phyloP scores from a whole-genome alignment of 345 rosid species.

The Eucalyptus tenuipes region DNA sequence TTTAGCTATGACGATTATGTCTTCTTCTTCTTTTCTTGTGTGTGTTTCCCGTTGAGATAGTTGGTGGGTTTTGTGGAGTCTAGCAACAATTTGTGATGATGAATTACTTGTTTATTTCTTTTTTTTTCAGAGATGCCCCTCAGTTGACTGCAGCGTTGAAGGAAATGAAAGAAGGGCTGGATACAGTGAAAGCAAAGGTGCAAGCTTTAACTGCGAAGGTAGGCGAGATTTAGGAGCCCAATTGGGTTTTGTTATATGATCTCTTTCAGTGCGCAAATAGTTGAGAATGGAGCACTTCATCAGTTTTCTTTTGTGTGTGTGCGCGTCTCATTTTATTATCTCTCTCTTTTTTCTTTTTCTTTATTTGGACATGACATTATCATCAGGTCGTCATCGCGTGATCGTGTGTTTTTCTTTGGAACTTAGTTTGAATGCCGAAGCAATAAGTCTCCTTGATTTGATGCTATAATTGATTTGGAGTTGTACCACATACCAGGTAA shows the following conservation, averaged over 20 bases:
- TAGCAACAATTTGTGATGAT: background rate
- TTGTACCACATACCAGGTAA: slow-evolving; percentile 31
- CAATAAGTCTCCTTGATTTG: background rate
- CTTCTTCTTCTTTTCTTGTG: background rate
- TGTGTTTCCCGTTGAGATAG: background rate
- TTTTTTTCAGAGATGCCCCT: slow-evolving; percentile 44
- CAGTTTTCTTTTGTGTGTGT: background rate
- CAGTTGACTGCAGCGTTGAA: slow-evolving; percentile 47
- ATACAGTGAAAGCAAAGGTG: slow-evolving; percentile 56
- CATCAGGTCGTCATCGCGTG: background rate
- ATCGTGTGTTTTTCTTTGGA: background rate
- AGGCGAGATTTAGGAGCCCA: background rate
- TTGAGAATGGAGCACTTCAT: background rate
- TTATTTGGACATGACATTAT: background rate
- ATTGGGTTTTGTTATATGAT: background rate
- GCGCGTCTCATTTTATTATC: background rate
- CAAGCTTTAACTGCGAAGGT: slow-evolving; percentile 74
- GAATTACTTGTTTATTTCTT: background rate
- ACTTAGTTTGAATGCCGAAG: background rate
- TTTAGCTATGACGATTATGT: background rate
- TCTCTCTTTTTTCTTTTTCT: background rate
- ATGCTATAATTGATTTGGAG: background rate
- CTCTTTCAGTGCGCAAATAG: background rate
- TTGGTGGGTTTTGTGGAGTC: background rate
- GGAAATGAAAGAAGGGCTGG: slow-evolving; percentile 78